Base-by-base conservation (phyloP, 2,329 filamentous ascomycete species). In the Nothomitra cinnamomea region DNA sequence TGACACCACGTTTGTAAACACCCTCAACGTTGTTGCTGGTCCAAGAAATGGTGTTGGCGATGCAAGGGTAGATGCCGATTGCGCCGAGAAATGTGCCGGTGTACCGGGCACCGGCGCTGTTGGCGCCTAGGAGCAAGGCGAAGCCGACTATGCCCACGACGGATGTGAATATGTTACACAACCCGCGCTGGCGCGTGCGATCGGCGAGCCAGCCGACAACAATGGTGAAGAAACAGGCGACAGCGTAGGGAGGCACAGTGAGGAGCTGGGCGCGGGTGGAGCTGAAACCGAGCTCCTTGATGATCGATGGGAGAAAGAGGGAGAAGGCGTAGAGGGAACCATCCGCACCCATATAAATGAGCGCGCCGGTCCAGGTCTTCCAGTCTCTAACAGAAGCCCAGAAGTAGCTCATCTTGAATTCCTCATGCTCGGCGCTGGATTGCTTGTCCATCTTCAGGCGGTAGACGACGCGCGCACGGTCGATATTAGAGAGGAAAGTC, bases 1-100 rank as follows among this genome's bases (percentile, higher is more conserved):
- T 86, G 17, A 95, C 83, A 38, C 88, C 89, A 35, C 89, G 79
- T 71, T 95, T 95, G 69, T 94, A 94, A 1, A 90, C 85, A 13
- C 89, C 85, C 67, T 95, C 89, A 36, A 82, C 77, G 57, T 95
- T 95, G 69, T 95, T 95, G 49, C 82, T 80, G 17, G 83, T 73
- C 89, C 89, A 95, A 1, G 82, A 81, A 58, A 95, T 87, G 0
- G 87, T 94, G 63, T 94, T 92, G 7, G 87, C 70, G 54, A 95
- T 86, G 61, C 80, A 83, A 0, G 89, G 88, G 62, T 95, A 95
- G 60, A 95, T 94, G 1, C 89, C 88, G 54, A 90, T 71, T 0
- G 89, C 88, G 0, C 83, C 88, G 0, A 95, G 72, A 66, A 94
- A 95, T 0, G 80, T 85, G 0, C 85, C 89, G 0, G 82, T 84